Conservation (phyloP, 176 grass and related monocot species). For the Alopecurus myosuroides region DNA sequence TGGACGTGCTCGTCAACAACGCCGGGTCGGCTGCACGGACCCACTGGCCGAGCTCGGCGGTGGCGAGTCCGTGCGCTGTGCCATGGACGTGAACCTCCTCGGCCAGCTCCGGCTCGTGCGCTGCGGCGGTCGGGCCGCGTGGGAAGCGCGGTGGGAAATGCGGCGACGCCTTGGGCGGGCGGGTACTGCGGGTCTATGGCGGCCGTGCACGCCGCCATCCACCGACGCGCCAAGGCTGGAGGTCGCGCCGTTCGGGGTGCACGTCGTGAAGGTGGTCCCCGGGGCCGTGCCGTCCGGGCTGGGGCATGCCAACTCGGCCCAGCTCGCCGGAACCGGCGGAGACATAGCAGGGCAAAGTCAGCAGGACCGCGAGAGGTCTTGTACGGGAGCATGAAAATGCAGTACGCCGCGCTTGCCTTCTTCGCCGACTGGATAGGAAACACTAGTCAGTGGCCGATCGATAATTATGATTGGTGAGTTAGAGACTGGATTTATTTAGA, state of each 20-base stretch:
- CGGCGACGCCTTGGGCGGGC: slow-evolving; percentile 44
- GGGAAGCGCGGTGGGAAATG: slow-evolving; percentile 39
- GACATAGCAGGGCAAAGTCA: neutral
- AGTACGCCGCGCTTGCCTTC: no score
- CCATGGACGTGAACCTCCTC: slow-evolving; percentile 51
- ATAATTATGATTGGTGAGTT: no score
- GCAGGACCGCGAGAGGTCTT: no score
- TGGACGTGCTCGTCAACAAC: slow-evolving; percentile 66
- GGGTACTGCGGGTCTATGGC: slow-evolving; percentile 58
- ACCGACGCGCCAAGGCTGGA: slow-evolving; percentile 54
- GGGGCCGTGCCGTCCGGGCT: slow-evolving; percentile 36
- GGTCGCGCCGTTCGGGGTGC: slow-evolving; percentile 45
- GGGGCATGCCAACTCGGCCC: slow-evolving; percentile 30
- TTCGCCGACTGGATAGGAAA: no score
- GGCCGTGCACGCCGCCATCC: slow-evolving; percentile 53
- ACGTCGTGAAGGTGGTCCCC: slow-evolving; percentile 54
- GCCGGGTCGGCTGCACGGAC: slow-evolving; percentile 57
- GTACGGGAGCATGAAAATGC: no score
- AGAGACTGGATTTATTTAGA: no score
- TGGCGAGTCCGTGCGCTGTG: slow-evolving; percentile 2
- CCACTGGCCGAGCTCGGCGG: slow-evolving; percentile 45
- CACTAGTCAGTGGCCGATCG: no score
- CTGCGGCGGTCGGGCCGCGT: slow-evolving; percentile 17
- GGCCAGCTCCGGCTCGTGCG: slow-evolving; percentile 40
- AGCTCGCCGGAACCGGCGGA: neutral